Percentiles rank a stretch among this genome's conserved stretches.
Evolutionary conservation across 2,329 filamentous ascomycete species (phyloP).

Genomic region (Ascocoryne sarcoides): DNA sequence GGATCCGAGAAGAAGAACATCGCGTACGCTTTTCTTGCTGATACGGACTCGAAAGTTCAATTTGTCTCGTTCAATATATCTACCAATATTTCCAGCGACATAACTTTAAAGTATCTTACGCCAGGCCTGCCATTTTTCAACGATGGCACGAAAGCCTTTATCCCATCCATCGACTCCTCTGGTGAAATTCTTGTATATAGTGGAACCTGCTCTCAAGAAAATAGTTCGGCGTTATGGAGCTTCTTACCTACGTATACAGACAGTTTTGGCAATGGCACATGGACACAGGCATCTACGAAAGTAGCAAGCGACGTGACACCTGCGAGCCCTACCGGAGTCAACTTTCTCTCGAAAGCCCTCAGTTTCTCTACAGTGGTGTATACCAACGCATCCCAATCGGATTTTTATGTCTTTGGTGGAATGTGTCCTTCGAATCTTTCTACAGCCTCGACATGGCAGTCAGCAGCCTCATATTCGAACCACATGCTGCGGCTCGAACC

Average conservation of each 20-base stretch:
- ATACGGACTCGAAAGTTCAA: slow-evolving; percentile 31
- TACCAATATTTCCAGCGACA: slow-evolving; percentile 39
- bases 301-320: slow-evolving; percentile 29
- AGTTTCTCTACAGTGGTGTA: slow-evolving; percentile 25
- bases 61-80: slow-evolving; percentile 61
- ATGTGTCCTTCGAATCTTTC: slow-evolving; percentile 63
- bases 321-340: slow-evolving; percentile 36
- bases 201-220: slow-evolving; percentile 57
- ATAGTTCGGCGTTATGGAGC: slow-evolving; percentile 55
- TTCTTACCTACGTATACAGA: slow-evolving; percentile 43
- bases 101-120: slow-evolving; percentile 42
- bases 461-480: slow-evolving; percentile 68
- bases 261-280: slow-evolving; percentile 42
- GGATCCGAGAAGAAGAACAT: slow-evolving; percentile 40
- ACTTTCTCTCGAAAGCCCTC: slow-evolving; percentile 44
- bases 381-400: slow-evolving; percentile 24
- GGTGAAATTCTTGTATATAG: slow-evolving; percentile 67
- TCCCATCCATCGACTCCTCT: slow-evolving; percentile 55
- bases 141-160: slow-evolving; percentile 48
- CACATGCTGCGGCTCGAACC: slow-evolving; percentile 60
- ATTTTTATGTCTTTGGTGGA: slow-evolving; percentile 59
- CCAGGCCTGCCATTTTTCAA: slow-evolving; percentile 55
- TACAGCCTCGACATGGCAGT: slow-evolving; percentile 49
- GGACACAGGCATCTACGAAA: slow-evolving; percentile 38
- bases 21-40: slow-evolving; percentile 59